Conservation (phyloP, 1,284 basidiomycete genomes). For the Malassezia restricta region DNA sequence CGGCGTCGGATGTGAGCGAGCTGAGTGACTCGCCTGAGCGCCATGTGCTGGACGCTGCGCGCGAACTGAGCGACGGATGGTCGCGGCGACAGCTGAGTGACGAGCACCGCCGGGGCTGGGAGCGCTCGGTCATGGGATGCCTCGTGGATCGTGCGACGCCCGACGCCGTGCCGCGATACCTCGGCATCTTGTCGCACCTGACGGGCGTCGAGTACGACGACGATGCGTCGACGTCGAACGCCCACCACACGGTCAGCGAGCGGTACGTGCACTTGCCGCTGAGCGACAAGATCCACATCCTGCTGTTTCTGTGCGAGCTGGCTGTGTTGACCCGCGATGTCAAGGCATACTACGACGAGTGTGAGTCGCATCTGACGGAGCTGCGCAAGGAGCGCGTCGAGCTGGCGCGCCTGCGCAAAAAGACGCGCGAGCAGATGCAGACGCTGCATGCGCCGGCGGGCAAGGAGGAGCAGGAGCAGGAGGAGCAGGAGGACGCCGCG, state of each 20-base stretch:
- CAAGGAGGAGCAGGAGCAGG: background rate
- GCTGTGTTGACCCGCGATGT: constrained; percentile 78
- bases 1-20: background rate
- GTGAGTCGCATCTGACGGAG: constrained; percentile 76
- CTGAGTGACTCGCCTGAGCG: constrained; percentile 18
- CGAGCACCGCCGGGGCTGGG: constrained; percentile 36
- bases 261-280: constrained; percentile 64
- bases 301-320: constrained; percentile 76
- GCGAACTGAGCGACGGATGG: constrained; percentile 27
- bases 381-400: constrained; percentile 91
- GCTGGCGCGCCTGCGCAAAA: constrained; percentile 72
- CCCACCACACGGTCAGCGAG: constrained; percentile 18
- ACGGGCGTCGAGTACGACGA: constrained; percentile 34
- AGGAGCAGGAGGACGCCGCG: background rate
- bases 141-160: constrained; percentile 31
- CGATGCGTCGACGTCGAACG: constrained; percentile 14
- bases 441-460: constrained; percentile 8
- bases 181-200: constrained; percentile 37
- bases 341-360: constrained; percentile 75
- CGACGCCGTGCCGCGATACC: constrained; percentile 29
- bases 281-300: constrained; percentile 67
- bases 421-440: constrained; percentile 49
- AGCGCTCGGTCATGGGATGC: constrained; percentile 26
- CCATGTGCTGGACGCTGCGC: constrained; percentile 23
- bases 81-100: constrained; percentile 30